A percentile compares a stretch with the other conserved stretches of the same genome.
Evolutionary conservation across 371 early-diverging fungal genomes (phyloP).

Genomic region (Zopfochytrium polystomum): DNA sequence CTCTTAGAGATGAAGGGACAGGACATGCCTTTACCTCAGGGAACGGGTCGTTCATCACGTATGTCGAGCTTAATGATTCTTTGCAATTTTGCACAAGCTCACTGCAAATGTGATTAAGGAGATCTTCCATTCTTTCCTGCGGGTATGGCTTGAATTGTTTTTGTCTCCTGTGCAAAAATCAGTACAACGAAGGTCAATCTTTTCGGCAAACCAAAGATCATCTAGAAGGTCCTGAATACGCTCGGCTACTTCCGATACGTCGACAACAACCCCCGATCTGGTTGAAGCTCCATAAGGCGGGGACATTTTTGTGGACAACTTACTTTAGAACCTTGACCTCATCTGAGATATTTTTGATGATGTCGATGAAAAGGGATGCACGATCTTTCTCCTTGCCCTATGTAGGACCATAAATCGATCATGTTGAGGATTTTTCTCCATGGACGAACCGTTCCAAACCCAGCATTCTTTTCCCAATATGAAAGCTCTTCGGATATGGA

Average conservation of each 20-base stretch:
- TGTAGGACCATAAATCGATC: conserved; percentile 8
- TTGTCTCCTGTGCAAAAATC: conserved; percentile 34
- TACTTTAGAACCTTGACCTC: conserved; percentile 22
- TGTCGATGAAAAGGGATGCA: conserved; percentile 19
- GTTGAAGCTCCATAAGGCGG: neutral
- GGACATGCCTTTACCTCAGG: neutral
- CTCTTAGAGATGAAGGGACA: neutral
- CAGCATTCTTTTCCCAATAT: conserved; percentile 11
- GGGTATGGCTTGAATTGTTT: conserved; percentile 30
- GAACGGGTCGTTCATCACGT: neutral
- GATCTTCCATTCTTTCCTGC: conserved; percentile 38
- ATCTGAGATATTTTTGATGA: conserved; percentile 4
- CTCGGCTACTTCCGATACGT: conserved; percentile 36
- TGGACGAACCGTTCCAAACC: conserved; percentile 11
- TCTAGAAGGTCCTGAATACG: conserved; percentile 44
- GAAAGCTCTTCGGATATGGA: conserved; percentile 4
- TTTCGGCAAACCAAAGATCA: conserved; percentile 43
- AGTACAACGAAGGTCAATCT: neutral
- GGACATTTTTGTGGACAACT: neutral
- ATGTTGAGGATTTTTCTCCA: neutral
- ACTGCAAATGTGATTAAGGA: conserved; percentile 35
- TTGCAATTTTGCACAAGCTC: conserved; percentile 27
- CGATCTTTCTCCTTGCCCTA: conserved; percentile 22
- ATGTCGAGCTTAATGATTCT: conserved; percentile 34
- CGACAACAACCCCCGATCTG: conserved; percentile 20